These are phyloP conservation scores for Cordyceps pruinosa DNA, from an alignment of 2,329 filamentous ascomycete species.

Conservation along the genomic window DNA sequence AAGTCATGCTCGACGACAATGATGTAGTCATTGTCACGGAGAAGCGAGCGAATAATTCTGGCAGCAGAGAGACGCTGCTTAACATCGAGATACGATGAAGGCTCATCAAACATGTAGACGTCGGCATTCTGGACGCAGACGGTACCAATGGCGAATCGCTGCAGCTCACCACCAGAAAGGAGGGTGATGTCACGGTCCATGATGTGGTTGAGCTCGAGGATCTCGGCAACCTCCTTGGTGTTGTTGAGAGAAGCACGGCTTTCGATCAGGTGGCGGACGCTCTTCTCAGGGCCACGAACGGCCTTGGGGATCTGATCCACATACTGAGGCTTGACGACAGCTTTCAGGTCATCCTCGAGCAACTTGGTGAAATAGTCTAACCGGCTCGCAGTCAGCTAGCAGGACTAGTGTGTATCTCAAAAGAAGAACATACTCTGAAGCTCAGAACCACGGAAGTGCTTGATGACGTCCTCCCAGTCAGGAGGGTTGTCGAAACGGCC, in stretches of 20 bases:
- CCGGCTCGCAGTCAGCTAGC: conserved; percentile 12
- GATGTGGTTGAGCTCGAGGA: conserved; percentile 81
- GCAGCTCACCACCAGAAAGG: conserved; percentile 94
- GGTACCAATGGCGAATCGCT: conserved; percentile 94
- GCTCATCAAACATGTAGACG: conserved; percentile 99
- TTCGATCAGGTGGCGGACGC: conserved; percentile 72
- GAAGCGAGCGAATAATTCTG: conserved; percentile 83
- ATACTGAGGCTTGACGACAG: conserved; percentile 98
- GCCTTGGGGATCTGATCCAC: conserved; percentile 96
- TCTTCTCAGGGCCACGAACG: conserved; percentile 73
- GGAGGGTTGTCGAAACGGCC: conserved; percentile 93
- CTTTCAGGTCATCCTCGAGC: conserved; percentile 92
- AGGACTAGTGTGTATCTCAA: background rate
- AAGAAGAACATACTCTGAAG: conserved; percentile 67
- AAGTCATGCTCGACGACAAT: conserved; percentile 99
- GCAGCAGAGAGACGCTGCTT: conserved; percentile 95
- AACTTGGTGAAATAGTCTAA: conserved; percentile 96
- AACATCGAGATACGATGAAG: conserved; percentile 97
- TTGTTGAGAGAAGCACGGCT: conserved; percentile 72
- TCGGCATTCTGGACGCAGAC: conserved; percentile 95
- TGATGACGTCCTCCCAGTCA: conserved; percentile 98
- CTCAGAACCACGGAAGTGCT: conserved; percentile 96
- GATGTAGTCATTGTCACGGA: conserved; percentile 86
- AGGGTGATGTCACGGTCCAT: conserved; percentile 84
- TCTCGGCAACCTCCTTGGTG: conserved; percentile 71